Conservation (phyloP, 495 filamentous ascomycete species). For the Aspergillus cavernicola region DNA sequence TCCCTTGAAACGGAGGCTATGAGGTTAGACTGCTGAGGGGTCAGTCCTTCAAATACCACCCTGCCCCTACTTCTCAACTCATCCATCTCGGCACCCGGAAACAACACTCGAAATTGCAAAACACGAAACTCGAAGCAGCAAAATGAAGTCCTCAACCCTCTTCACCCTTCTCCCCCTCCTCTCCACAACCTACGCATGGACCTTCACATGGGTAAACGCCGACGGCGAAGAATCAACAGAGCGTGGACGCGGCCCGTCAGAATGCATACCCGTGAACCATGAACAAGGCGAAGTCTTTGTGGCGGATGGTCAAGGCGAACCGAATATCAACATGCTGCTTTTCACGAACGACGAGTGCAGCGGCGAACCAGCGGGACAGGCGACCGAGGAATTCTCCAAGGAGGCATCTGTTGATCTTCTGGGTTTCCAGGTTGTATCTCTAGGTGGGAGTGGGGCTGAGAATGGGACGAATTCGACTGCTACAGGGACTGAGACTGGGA, state of each 20-base stretch:
- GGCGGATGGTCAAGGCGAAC: slow-evolving; percentile 14
- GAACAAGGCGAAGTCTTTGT: slow-evolving; percentile 19
- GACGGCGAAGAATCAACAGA: slow-evolving; percentile 8
- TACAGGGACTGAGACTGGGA: neutral
- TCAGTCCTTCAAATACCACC: too few relatives aligned
- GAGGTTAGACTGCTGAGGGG: too few relatives aligned
- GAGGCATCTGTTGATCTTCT: slow-evolving; percentile 10
- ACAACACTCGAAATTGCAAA: too few relatives aligned
- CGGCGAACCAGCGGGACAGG: slow-evolving; percentile 14
- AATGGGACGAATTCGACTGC: neutral
- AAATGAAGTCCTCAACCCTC: slow-evolving; percentile 19
- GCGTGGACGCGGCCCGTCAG: slow-evolving; percentile 15
- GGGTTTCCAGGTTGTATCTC: slow-evolving; percentile 20
- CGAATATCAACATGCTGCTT: slow-evolving; percentile 24
- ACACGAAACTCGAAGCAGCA: too few relatives aligned
- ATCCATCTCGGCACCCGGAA: too few relatives aligned
- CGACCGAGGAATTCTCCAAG: slow-evolving; percentile 17
- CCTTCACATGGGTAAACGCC: slow-evolving; percentile 20
- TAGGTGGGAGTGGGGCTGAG: neutral
- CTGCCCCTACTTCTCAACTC: too few relatives aligned
- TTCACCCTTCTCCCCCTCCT: slow-evolving; percentile 8
- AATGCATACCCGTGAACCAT: slow-evolving; percentile 20
- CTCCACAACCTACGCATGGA: slow-evolving; percentile 17
- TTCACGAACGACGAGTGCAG: slow-evolving; percentile 17
- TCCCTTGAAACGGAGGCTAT: too few relatives aligned